phyloP scores from a whole-genome alignment of 108 stramenopile genomes.

The Seminavis robusta region DNA sequence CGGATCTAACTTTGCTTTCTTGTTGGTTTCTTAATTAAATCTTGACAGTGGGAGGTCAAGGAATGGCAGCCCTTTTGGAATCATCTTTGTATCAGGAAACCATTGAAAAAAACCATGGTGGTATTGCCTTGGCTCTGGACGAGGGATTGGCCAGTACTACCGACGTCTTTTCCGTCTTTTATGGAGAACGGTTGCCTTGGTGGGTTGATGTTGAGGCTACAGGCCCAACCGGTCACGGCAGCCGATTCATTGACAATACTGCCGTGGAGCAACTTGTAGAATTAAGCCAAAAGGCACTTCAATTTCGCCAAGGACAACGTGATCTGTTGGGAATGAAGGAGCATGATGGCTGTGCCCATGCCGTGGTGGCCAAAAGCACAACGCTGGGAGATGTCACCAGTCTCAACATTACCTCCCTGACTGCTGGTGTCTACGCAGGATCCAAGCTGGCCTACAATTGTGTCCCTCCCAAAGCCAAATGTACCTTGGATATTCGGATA shows the following conservation, averaged over 20 bases:
- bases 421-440: conserved; percentile 85
- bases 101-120: conserved; percentile 19
- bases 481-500: conserved; percentile 94
- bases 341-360: conserved; percentile 76
- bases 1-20: not conserved
- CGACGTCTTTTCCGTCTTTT: conserved; percentile 88
- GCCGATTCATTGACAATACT: conserved; percentile 91
- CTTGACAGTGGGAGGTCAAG: conserved; percentile 68
- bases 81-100: conserved; percentile 50
- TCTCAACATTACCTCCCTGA: conserved; percentile 91
- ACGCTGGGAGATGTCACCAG: conserved; percentile 94
- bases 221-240: conserved; percentile 94
- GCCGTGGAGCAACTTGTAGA: conserved; percentile 91
- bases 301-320: conserved; percentile 84
- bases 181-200: conserved; percentile 92
- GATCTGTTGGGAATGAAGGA: conserved; percentile 52
- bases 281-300: conserved; percentile 81
- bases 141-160: conserved; percentile 83
- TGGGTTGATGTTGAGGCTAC: conserved; percentile 86
- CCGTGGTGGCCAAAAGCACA: conserved; percentile 57
- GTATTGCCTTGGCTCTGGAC: conserved; percentile 84
- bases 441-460: conserved; percentile 83
- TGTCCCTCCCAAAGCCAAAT: conserved; percentile 84
- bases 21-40: not conserved
- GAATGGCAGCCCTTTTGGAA: conserved; percentile 84